Conservation (phyloP, 345 rosid genomes). For the Kandelia obovata region DNA sequence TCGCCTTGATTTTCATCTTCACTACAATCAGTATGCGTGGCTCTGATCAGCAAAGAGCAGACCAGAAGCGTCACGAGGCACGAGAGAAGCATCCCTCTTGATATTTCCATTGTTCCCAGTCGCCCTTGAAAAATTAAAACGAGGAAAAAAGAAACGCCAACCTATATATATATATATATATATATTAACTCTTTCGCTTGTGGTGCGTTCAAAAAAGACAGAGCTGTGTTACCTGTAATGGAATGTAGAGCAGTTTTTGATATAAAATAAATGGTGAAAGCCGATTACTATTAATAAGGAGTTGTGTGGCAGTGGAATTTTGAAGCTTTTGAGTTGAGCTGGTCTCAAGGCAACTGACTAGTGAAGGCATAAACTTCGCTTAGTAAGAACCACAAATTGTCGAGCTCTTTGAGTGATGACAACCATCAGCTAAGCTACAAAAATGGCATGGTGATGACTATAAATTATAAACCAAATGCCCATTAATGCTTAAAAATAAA, state of each 20-base stretch:
- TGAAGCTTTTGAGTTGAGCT: conserved; percentile 3
- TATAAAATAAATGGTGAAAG: too few relatives aligned
- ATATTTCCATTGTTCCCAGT: conserved; percentile 7
- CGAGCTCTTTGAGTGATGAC: not conserved
- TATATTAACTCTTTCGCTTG: too few relatives aligned
- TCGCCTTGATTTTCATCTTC: not conserved
- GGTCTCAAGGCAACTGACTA: conserved; percentile 15
- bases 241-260: too few relatives aligned
- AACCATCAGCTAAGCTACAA: too few relatives aligned
- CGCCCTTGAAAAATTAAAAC: too few relatives aligned
- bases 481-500: too few relatives aligned
- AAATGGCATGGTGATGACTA: too few relatives aligned
- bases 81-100: conserved; percentile 18
- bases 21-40: conserved; percentile 1
- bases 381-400: not conserved
- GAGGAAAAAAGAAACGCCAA: too few relatives aligned
- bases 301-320: not conserved
- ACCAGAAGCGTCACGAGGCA: conserved; percentile 14
- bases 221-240: too few relatives aligned
- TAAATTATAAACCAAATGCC: too few relatives aligned
- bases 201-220: too few relatives aligned
- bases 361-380: not conserved
- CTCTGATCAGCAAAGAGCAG: conserved; percentile 18
- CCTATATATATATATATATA: too few relatives aligned
- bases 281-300: conserved; percentile 16